Conservation (phyloP, 495 filamentous ascomycete genomes). For the Ascobolus immersus region DNA sequence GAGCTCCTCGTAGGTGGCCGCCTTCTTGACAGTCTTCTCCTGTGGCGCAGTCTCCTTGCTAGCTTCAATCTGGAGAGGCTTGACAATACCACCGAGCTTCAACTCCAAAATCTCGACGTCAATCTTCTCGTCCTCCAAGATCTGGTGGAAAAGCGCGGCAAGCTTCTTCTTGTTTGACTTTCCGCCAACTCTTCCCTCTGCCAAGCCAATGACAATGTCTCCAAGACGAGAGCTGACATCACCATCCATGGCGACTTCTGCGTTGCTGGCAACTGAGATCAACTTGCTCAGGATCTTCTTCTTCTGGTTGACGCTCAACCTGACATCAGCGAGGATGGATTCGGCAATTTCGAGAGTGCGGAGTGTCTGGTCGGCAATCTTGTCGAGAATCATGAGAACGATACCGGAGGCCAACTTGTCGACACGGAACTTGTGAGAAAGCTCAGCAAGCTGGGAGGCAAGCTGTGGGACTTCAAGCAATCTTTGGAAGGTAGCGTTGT, state of each 20-base stretch:
- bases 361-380: constrained; percentile 33
- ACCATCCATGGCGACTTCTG: constrained; percentile 21
- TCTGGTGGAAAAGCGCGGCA: constrained; percentile 32
- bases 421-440: constrained; percentile 37
- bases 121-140: constrained; percentile 33
- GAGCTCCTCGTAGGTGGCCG: constrained; percentile 2
- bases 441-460: constrained; percentile 33
- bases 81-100: constrained; percentile 40
- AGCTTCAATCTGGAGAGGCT: constrained; percentile 15
- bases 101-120: constrained; percentile 44
- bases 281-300: constrained; percentile 36
- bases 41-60: background rate
- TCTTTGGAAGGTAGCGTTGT: too few relatives aligned
- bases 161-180: constrained; percentile 14
- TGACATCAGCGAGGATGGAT: constrained; percentile 30
- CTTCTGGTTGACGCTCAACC: constrained; percentile 36
- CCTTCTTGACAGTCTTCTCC: constrained; percentile 8
- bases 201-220: constrained; percentile 34
- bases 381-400: constrained; percentile 36
- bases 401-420: constrained; percentile 51
- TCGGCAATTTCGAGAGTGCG: constrained; percentile 31
- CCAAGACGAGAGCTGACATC: constrained; percentile 36
- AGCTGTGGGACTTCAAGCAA: too few relatives aligned
- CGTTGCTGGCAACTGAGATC: constrained; percentile 28
- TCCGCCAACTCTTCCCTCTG: constrained; percentile 21